Percentiles rank a stretch among this genome's conserved stretches.
Evolutionary conservation across 192 early-diverging fungal species (phyloP).

Genomic region (Kappamyces sp.): DNA sequence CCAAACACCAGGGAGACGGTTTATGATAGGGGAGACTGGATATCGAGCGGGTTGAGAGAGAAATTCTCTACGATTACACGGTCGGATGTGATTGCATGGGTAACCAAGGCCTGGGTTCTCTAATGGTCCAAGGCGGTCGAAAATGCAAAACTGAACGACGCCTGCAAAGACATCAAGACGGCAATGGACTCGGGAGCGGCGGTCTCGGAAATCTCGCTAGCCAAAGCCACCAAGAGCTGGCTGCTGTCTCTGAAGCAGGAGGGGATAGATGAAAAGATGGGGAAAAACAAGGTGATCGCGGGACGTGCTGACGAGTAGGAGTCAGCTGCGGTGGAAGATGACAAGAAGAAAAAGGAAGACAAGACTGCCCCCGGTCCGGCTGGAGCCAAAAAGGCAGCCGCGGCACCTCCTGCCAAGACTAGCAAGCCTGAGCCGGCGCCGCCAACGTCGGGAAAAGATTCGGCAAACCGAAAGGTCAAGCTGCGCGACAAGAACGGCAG

Average conservation of each 20-base stretch:
- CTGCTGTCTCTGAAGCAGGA: slow-evolving; percentile 40
- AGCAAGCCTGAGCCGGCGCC: neutral
- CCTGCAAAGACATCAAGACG: slow-evolving; percentile 42
- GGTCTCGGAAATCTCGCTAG: slow-evolving; percentile 34
- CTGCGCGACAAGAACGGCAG: slow-evolving; percentile 33
- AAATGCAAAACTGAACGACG: slow-evolving; percentile 36
- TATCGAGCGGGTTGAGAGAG: slow-evolving; percentile 33
- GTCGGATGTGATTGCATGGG: slow-evolving; percentile 39
- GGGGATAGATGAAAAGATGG: slow-evolving; percentile 40
- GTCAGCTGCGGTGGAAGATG: slow-evolving; percentile 8
- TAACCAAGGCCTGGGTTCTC: slow-evolving; percentile 7
- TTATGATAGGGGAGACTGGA: slow-evolving; percentile 19
- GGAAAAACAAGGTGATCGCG: slow-evolving; percentile 18
- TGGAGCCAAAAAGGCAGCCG: slow-evolving; percentile 11
- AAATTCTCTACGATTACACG: slow-evolving; percentile 33
- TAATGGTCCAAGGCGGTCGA: slow-evolving; percentile 27
- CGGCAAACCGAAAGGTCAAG: slow-evolving; percentile 43
- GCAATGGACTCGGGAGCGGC: slow-evolving; percentile 30
- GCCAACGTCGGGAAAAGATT: slow-evolving; percentile 23
- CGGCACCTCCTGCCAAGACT: slow-evolving; percentile 4
- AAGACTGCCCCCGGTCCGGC: slow-evolving; percentile 23
- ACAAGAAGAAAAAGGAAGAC: slow-evolving; percentile 24
- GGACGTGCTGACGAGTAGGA: slow-evolving; percentile 16
- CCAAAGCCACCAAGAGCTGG: slow-evolving; percentile 34
- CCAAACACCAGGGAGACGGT: too few relatives aligned